A percentile compares a stretch with the other conserved stretches of the same genome.
These are phyloP conservation scores for Hanseniaspora pseudoguilliermondii DNA, from an alignment of 805 yeast genomes.

Conservation along the genomic window DNA sequence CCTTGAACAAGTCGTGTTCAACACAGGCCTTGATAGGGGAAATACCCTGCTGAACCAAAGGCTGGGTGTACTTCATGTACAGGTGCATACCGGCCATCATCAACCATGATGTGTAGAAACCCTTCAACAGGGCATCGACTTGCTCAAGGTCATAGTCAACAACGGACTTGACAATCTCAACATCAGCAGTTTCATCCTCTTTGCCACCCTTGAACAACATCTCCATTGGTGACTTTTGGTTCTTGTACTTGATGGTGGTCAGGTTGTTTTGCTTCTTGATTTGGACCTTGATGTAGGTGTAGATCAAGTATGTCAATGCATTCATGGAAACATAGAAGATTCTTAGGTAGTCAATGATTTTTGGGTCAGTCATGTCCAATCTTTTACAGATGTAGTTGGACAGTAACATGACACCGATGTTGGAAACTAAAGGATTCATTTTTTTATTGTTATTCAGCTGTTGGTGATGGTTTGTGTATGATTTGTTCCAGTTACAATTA, in stretches of 20 bases:
- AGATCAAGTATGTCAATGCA: constrained; percentile 48
- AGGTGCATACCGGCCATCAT: constrained; percentile 98
- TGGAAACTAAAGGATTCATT: constrained; percentile 82
- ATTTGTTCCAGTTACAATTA: no score
- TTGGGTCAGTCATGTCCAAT: constrained; percentile 78
- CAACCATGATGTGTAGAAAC: constrained; percentile 77
- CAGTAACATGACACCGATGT: constrained; percentile 80
- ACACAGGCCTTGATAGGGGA: constrained; percentile 81
- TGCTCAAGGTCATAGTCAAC: constrained; percentile 90
- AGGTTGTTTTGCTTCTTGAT: constrained; percentile 72
- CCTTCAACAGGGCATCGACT: constrained; percentile 64
- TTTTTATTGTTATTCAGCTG: no score
- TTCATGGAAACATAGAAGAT: constrained; percentile 57
- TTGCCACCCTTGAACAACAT: constrained; percentile 50
- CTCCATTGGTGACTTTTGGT: constrained; percentile 53
- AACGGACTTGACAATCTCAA: constrained; percentile 78
- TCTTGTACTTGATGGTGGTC: constrained; percentile 82
- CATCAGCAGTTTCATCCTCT: constrained; percentile 54
- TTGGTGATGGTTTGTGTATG: no score
- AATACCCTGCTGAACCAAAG: constrained; percentile 86
- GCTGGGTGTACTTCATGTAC: constrained; percentile 94
- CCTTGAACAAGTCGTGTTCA: constrained; percentile 81
- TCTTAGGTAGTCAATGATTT: constrained; percentile 61
- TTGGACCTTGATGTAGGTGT: constrained; percentile 46
- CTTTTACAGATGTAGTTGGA: constrained; percentile 91